A percentile compares a stretch with the other conserved stretches of the same genome.
Evolutionary conservation across 164 flowering plant genomes (phyloP).

Genomic region (Vitis riparia): DNA sequence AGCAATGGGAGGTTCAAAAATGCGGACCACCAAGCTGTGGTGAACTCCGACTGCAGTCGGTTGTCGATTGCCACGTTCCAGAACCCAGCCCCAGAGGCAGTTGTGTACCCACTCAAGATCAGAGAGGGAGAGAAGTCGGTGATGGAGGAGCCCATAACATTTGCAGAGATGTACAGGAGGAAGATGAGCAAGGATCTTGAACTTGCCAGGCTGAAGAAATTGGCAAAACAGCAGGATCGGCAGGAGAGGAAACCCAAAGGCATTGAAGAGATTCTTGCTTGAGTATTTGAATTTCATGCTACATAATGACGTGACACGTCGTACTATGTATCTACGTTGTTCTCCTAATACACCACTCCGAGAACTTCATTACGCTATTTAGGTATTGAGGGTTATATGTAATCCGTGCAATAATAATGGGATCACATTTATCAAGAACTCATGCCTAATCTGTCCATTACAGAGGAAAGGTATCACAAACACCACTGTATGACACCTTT

Average conservation of each 20-base stretch:
- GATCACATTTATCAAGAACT: too few species aligned
- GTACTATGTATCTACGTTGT: too few species aligned
- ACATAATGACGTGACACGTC: too few species aligned
- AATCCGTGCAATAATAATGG: too few species aligned
- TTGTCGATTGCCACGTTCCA: conserved; percentile 87
- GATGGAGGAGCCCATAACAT: conserved; percentile 66
- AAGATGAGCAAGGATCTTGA: conserved; percentile 82
- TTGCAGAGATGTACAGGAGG: conserved; percentile 73
- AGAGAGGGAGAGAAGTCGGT: conserved; percentile 72
- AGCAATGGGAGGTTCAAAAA: conserved; percentile 95
- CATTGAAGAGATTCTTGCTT: too few species aligned
- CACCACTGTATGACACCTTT: too few species aligned
- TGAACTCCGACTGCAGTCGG: conserved; percentile 72
- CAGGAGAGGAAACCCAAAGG: conserved; percentile 28
- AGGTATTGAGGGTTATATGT: too few species aligned
- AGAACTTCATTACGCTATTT: too few species aligned
- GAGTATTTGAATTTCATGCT: too few species aligned
- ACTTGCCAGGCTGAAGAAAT: conserved; percentile 73
- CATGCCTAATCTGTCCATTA: too few species aligned
- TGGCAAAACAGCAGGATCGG: conserved; percentile 50
- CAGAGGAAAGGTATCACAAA: too few species aligned
- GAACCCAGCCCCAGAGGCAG: conserved; percentile 83
- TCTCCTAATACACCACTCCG: too few species aligned
- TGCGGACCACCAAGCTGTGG: conserved; percentile 92
- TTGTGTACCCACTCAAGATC: conserved; percentile 62